Percentiles rank a stretch among this genome's conserved stretches.
Conservation (phyloP, 2,329 filamentous ascomycete genomes). For the Neofusicoccum kwambonambiense region DNA sequence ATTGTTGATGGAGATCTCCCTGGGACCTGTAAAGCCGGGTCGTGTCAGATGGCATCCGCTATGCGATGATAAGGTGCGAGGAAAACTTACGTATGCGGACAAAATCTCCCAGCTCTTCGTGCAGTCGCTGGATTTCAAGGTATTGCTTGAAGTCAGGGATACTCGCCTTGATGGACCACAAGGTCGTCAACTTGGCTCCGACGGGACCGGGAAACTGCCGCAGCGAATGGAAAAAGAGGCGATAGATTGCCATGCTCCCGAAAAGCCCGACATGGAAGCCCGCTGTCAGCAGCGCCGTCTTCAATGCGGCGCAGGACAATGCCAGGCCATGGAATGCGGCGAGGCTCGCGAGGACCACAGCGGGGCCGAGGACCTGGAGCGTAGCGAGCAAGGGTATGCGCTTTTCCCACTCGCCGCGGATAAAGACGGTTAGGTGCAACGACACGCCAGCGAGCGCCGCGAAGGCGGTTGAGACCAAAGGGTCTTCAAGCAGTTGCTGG, state of each 20-base stretch:
- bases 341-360: background rate
- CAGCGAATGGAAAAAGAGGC: conserved; percentile 43
- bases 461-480: background rate
- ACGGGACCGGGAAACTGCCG: conserved; percentile 41
- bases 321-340: background rate
- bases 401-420: conserved; percentile 2
- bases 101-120: conserved; percentile 33
- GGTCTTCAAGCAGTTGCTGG: background rate
- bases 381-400: background rate
- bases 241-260: conserved; percentile 40
- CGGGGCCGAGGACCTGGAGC: background rate
- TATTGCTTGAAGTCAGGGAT: conserved; percentile 25
- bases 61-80: too few species aligned
- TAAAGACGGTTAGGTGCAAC: background rate
- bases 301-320: background rate
- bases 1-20: conserved; percentile 32
- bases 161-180: conserved; percentile 34
- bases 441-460: background rate
- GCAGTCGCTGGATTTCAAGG: conserved; percentile 27
- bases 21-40: conserved; percentile 23
- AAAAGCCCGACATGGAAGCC: conserved; percentile 20
- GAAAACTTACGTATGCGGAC: conserved; percentile 28
- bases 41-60: background rate
- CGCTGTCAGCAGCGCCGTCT: background rate
- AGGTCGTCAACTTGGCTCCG: conserved; percentile 36